phyloP scores from a whole-genome alignment of 257 asterid species.

The Salvia miltiorrhiza region DNA sequence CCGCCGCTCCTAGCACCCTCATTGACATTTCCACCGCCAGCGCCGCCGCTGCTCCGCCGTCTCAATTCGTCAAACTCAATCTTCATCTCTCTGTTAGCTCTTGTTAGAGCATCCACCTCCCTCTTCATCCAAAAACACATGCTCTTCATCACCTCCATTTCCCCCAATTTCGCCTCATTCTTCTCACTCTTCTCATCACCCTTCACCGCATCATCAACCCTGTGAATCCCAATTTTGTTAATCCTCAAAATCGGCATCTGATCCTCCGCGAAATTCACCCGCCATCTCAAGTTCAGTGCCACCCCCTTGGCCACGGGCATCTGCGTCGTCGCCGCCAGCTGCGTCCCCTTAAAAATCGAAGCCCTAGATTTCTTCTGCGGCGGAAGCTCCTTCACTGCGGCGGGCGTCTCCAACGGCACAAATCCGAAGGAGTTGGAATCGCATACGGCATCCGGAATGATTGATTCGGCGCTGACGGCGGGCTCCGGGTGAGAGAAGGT shows the following conservation, averaged over 20 bases:
- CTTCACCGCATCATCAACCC: slow-evolving; percentile 41
- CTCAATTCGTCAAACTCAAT: slow-evolving; percentile 53
- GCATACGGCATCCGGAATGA: slow-evolving; percentile 19
- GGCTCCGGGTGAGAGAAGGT: slow-evolving; percentile 37
- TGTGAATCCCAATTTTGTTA: slow-evolving; percentile 63
- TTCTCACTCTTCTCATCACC: slow-evolving; percentile 30
- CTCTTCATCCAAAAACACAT: slow-evolving; percentile 74
- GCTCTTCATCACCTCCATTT: slow-evolving; percentile 53
- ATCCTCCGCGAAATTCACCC: slow-evolving; percentile 62
- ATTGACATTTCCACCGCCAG: slow-evolving; percentile 15
- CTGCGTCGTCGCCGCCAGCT: slow-evolving; percentile 56
- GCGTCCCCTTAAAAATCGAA: slow-evolving; percentile 52
- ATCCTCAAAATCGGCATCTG: slow-evolving; percentile 58
- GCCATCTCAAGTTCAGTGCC: slow-evolving; percentile 59
- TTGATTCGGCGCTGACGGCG: slow-evolving; percentile 11
- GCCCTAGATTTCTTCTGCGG: slow-evolving; percentile 27
- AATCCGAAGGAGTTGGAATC: slow-evolving; percentile 47
- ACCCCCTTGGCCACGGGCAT: slow-evolving; percentile 51
- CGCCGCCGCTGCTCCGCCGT: slow-evolving; percentile 16
- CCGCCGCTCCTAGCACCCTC: slow-evolving; percentile 19
- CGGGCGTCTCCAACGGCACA: slow-evolving; percentile 63
- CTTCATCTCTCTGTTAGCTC: slow-evolving; percentile 64
- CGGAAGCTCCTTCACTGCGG: slow-evolving; percentile 40
- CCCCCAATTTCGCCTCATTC: slow-evolving; percentile 27
- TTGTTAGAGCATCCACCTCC: slow-evolving; percentile 58